Conservation (phyloP, 2,329 filamentous ascomycete species). For the Penicillium sp. region DNA sequence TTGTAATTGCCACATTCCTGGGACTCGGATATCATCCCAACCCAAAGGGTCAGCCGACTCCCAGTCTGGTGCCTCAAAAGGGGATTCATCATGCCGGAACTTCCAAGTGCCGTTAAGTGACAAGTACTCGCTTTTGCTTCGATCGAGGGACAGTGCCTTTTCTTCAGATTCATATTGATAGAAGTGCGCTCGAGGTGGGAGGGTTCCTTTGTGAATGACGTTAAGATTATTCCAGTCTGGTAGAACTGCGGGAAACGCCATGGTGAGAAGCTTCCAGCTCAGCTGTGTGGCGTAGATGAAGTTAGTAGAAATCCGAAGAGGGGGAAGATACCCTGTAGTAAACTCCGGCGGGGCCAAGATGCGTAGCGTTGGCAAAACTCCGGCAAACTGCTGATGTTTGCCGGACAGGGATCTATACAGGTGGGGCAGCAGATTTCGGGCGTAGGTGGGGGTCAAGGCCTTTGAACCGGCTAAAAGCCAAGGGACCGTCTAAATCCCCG, state of each 20-base stretch:
- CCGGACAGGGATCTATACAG: neutral
- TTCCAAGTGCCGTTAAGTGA: conserved; percentile 24
- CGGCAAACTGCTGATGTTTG: neutral
- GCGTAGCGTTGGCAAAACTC: neutral
- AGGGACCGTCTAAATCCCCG: no score
- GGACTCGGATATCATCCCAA: conserved; percentile 55
- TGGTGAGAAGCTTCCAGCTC: neutral
- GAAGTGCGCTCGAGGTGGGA: conserved; percentile 60
- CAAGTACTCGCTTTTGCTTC: conserved; percentile 12
- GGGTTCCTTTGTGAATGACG: conserved; percentile 62
- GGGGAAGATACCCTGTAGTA: neutral
- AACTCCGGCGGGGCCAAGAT: neutral
- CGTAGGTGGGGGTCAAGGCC: neutral
- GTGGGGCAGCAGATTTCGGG: neutral
- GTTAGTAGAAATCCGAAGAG: neutral
- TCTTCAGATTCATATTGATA: conserved; percentile 54
- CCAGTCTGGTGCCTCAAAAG: conserved; percentile 18
- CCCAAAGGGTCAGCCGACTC: conserved; percentile 4
- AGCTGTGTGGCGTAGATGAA: neutral
- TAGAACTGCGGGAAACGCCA: conserved; percentile 12
- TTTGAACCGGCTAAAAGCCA: no score
- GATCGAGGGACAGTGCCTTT: conserved; percentile 49
- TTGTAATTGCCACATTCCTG: conserved; percentile 71
- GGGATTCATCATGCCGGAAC: conserved; percentile 15
- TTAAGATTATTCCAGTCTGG: conserved; percentile 65